Conservation (phyloP, 805 yeast genomes). For the Saccharomycopsis sp. region DNA sequence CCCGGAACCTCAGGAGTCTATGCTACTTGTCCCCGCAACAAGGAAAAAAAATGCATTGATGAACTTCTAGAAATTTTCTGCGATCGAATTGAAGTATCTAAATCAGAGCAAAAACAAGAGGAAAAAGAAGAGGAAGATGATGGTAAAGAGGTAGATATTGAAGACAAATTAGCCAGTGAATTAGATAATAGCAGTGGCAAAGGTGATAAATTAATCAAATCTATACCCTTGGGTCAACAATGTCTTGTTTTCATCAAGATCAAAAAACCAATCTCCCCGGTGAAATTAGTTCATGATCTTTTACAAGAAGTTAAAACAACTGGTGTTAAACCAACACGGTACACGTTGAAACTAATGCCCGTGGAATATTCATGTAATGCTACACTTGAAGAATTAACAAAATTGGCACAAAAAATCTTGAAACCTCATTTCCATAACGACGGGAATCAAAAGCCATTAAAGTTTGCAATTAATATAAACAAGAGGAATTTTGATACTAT, state of each 20-base stretch:
- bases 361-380: conserved; percentile 71
- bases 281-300: conserved; percentile 52
- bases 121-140: conserved; percentile 25
- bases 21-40: conserved; percentile 80
- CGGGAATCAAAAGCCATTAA: conserved; percentile 31
- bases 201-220: conserved; percentile 44
- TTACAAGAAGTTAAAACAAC: conserved; percentile 53
- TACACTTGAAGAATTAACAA: conserved; percentile 56
- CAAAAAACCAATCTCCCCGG: conserved; percentile 74
- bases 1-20: conserved; percentile 84
- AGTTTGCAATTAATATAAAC: conserved; percentile 76
- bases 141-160: conserved; percentile 50
- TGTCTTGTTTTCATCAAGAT: conserved; percentile 83
- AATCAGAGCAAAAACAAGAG: conserved; percentile 29
- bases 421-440: conserved; percentile 59
- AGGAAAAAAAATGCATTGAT: conserved; percentile 69
- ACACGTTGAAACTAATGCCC: conserved; percentile 76
- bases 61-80: conserved; percentile 57
- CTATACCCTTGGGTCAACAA: conserved; percentile 66
- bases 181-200: conserved; percentile 31
- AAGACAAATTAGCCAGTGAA: conserved; percentile 69
- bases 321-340: conserved; percentile 54
- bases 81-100: conserved; percentile 45
- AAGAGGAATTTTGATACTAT: conserved; percentile 72
- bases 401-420: conserved; percentile 53